These are phyloP conservation scores for Solanum etuberosum DNA, from an alignment of 257 asterid genomes.

Conservation along the genomic window DNA sequence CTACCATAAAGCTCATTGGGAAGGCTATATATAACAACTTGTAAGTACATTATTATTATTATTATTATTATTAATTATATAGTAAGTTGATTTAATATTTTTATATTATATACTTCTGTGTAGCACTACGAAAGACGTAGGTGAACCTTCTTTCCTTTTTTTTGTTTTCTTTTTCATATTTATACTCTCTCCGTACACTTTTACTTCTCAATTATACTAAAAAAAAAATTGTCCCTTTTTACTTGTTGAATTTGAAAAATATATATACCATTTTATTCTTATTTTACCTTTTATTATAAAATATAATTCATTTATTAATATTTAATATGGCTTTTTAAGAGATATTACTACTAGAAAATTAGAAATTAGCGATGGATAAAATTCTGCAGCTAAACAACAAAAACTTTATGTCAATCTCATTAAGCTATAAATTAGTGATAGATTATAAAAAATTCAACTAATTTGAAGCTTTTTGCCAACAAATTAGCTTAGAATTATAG, in stretches of 20 bases:
- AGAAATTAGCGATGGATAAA: accelerated
- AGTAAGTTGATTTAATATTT: not conserved
- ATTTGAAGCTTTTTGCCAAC: too few relatives aligned
- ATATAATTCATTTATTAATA: too few relatives aligned
- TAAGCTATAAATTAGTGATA: too few relatives aligned
- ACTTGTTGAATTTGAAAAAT: not conserved
- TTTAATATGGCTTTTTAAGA: not conserved
- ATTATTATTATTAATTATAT: not conserved
- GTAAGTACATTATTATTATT: not conserved
- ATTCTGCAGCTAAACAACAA: too few relatives aligned
- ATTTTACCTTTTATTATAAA: too few relatives aligned
- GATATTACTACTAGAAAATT: not conserved
- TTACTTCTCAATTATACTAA: too few relatives aligned
- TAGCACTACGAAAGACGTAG: not conserved
- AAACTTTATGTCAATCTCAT: too few relatives aligned
- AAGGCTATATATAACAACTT: not conserved
- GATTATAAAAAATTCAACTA: too few relatives aligned
- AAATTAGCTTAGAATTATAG: too few relatives aligned
- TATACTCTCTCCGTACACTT: too few relatives aligned
- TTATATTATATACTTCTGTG: not conserved
- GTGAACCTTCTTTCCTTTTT: not conserved
- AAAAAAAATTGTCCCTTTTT: too few relatives aligned
- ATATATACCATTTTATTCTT: too few relatives aligned
- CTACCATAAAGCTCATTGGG: not conserved
- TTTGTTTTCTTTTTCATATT: not conserved